These are phyloP conservation scores for Filosporella fistucella DNA, from an alignment of 495 filamentous ascomycete genomes.

Conservation along the genomic window DNA sequence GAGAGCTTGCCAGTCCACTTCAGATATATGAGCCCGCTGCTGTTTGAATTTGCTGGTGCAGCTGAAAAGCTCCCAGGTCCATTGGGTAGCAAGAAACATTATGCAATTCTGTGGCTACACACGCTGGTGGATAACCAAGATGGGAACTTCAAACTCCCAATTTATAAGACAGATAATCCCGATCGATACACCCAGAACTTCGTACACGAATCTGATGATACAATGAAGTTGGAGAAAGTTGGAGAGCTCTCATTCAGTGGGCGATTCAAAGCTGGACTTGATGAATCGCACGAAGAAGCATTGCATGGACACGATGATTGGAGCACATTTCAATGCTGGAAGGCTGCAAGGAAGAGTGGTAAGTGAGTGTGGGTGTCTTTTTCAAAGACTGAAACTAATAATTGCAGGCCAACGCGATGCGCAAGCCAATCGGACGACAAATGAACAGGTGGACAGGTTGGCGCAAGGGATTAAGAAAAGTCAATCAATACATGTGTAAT, in stretches of 20 bases:
- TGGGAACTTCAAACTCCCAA: slow-evolving; percentile 2
- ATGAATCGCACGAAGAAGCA: slow-evolving; percentile 7
- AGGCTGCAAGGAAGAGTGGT: slow-evolving; percentile 6
- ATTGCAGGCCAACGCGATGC: slow-evolving; percentile 1
- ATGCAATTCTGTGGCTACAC: slow-evolving; percentile 8
- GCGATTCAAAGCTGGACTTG: slow-evolving; percentile 2
- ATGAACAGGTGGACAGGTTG: slow-evolving; percentile 4
- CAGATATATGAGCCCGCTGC: slow-evolving; percentile 1
- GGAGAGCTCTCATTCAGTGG: slow-evolving; percentile 4
- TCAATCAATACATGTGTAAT: neutral
- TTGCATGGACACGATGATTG: slow-evolving; percentile 1
- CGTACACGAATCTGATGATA: neutral
- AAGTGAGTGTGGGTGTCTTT: slow-evolving; percentile 1
- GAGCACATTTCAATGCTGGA: slow-evolving; percentile 3
- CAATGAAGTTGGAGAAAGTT: slow-evolving; percentile 4
- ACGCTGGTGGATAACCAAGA: slow-evolving; percentile 5
- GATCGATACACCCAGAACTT: slow-evolving; percentile 7
- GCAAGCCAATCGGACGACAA: slow-evolving; percentile 8
- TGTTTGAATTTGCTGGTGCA: slow-evolving; percentile 4
- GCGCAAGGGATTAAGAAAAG: slow-evolving; percentile 2
- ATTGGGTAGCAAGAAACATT: slow-evolving; percentile 3
- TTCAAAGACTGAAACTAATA: no score
- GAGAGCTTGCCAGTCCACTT: slow-evolving; percentile 1
- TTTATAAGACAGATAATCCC: slow-evolving; percentile 8
- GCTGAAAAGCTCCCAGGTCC: neutral